Evolutionary conservation across 164 flowering plant genomes (phyloP), one percentile per base, ranked within the genome.

Genomic region (Aristolochia contorta): DNA sequence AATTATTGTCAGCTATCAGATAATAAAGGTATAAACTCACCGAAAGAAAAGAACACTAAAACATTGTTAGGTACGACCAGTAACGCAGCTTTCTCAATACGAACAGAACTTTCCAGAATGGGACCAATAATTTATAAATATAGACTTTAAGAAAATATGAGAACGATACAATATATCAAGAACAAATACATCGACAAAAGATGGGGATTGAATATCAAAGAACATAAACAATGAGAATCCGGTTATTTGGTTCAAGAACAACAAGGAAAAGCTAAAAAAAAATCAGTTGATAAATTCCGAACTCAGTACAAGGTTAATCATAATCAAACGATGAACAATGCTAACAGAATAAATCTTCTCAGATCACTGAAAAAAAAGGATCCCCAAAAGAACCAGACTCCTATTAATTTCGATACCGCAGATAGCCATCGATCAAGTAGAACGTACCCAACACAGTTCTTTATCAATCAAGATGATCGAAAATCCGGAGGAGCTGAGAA

Each of bases 371-470:
- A 22, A 19, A 22, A 13, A 58, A 67, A 54, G 59, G 47, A 43
- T 43, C 58, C 49, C 43, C 51, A 61, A 65, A 14, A 64, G 32
- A 16, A n/a, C 43, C 5, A 55, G 51, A 16, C 20, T n/a, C 22
- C 46, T n/a, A 37, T 19, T 24, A 7, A 6, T 30, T 55, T 14
- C 52, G 54, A 56, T 45, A 43, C 16, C 41, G 24, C 20, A 8
- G 41, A 27, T 57, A 14, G 0, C 27, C 23, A 37, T 53, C 59
- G 32, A 63, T 59, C 63, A 58, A 59, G 24, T 57, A 4, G 57
- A 22, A 47, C 72, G 58, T 56, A 69, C 72, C 72, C 9, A 32
- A 41, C 12, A 30, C 27, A 63, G 67, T 20, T 64, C n/a, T 47
- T 27, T 18, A 45, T 30, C 27, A 21, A 69, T 27, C 59, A 27